Percentiles rank a stretch among this genome's conserved stretches.
Evolutionary conservation across 371 early-diverging fungal species (phyloP).

Genomic region (Zychaea mexicana): DNA sequence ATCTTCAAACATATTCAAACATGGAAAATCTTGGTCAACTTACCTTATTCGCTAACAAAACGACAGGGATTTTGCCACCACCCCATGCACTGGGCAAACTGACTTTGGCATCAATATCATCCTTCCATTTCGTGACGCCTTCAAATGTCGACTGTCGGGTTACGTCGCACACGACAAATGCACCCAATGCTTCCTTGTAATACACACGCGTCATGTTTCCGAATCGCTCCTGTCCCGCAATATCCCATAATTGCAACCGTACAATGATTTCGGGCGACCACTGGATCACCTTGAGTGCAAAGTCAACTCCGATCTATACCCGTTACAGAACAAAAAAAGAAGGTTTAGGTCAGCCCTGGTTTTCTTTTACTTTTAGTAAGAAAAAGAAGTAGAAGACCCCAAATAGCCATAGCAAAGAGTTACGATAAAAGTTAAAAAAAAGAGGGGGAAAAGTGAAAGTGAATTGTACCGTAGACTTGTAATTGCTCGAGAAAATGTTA

Average conservation of each 20-base stretch:
- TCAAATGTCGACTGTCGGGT: conserved; percentile 75
- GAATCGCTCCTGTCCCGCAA: conserved; percentile 85
- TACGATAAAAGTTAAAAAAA: too few relatives aligned
- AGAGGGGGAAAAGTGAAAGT: too few relatives aligned
- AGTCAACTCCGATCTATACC: conserved; percentile 78
- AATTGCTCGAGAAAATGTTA: conserved; percentile 71
- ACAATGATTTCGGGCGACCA: conserved; percentile 60
- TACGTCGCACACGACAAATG: conserved; percentile 80
- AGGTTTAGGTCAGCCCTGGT: too few relatives aligned
- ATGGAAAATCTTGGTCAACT: too few relatives aligned
- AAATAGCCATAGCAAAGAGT: too few relatives aligned
- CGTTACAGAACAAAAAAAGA: not conserved
- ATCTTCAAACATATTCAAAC: too few relatives aligned
- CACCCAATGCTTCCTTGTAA: conserved; percentile 80
- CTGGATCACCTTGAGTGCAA: conserved; percentile 79
- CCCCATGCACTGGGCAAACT: conserved; percentile 57
- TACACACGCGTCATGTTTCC: conserved; percentile 80
- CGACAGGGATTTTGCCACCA: conserved; percentile 64
- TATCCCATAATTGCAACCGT: conserved; percentile 84
- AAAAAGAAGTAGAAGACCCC: conserved; percentile 6
- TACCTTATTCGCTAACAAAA: conserved; percentile 69
- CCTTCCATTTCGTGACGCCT: conserved; percentile 74
- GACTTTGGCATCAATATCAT: conserved; percentile 67
- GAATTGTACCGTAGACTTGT: conserved; percentile 74
- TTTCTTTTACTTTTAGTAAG: not conserved